phyloP scores from a whole-genome alignment of 768 basidiomycete species.

The Mycena olivaceomarginata region DNA sequence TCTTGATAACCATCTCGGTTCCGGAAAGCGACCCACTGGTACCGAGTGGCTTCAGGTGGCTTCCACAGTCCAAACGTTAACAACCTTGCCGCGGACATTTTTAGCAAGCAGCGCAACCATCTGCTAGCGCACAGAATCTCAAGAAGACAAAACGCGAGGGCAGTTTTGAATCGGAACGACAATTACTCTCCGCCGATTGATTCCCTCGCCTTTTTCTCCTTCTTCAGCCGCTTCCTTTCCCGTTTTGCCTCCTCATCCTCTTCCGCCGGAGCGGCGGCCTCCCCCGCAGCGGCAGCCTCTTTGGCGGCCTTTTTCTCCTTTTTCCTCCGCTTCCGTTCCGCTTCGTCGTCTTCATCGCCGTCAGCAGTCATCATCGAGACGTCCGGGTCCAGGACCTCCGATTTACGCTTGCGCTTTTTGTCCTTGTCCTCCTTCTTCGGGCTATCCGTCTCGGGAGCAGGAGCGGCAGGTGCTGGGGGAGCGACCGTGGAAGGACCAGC shows the following conservation, averaged over 20 bases:
- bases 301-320: slow-evolving; percentile 78
- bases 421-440: slow-evolving; percentile 77
- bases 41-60: too few species aligned
- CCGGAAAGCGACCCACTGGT: too few species aligned
- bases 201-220: slow-evolving; percentile 77
- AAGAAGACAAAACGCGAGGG: background rate
- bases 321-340: slow-evolving; percentile 76
- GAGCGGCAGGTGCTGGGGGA: slow-evolving; percentile 46
- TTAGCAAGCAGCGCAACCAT: too few species aligned
- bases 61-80: too few species aligned
- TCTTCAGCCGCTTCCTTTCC: slow-evolving; percentile 80
- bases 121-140: too few species aligned
- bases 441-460: slow-evolving; percentile 50
- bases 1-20: too few species aligned
- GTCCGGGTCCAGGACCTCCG: slow-evolving; percentile 70
- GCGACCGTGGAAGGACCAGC: slow-evolving; percentile 59
- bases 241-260: slow-evolving; percentile 78
- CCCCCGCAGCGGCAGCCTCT: slow-evolving; percentile 60
- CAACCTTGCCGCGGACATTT: too few species aligned
- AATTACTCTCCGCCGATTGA: slow-evolving; percentile 61
- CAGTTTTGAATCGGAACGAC: background rate
- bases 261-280: slow-evolving; percentile 58
- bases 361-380: slow-evolving; percentile 60
- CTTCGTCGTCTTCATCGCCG: slow-evolving; percentile 68
- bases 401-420: slow-evolving; percentile 92